phyloP scores from a whole-genome alignment of 805 yeast species.

The Debaryomyces tyrocola region DNA sequence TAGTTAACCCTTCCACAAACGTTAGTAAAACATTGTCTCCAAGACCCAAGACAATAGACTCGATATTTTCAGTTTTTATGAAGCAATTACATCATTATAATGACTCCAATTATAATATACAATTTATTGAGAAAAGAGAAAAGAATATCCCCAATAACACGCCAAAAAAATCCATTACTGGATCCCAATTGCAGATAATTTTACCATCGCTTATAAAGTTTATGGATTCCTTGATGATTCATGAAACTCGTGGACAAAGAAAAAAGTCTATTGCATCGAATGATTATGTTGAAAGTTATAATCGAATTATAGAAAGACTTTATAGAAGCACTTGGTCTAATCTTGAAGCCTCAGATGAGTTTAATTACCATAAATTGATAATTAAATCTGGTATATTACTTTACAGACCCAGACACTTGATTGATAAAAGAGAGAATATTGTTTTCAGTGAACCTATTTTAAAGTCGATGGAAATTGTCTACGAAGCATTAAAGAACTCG shows the following conservation, averaged over 20 bases:
- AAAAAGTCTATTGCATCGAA: slow-evolving; percentile 16
- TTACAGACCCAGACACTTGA: slow-evolving; percentile 24
- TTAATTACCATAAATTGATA: slow-evolving; percentile 24
- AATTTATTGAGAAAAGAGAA: slow-evolving; percentile 10
- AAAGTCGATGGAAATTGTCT: slow-evolving; percentile 24
- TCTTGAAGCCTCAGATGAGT: slow-evolving; percentile 9
- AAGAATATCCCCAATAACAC: slow-evolving; percentile 20
- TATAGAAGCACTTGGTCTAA: slow-evolving; percentile 26
- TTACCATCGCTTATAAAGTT: slow-evolving; percentile 21
- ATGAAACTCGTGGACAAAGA: slow-evolving; percentile 4
- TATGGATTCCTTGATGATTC: slow-evolving; percentile 19
- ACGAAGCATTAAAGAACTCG: slow-evolving; percentile 16
- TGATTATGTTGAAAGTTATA: slow-evolving; percentile 22
- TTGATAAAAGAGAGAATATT: slow-evolving; percentile 17
- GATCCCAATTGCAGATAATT: slow-evolving; percentile 20
- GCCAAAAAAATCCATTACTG: slow-evolving; percentile 24
- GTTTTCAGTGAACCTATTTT: slow-evolving; percentile 15
- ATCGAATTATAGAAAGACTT: slow-evolving; percentile 23
- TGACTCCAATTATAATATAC: slow-evolving; percentile 25
- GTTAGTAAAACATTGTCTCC: slow-evolving; percentile 16
- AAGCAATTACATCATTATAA: slow-evolving; percentile 27
- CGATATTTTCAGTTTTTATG: slow-evolving; percentile 27
- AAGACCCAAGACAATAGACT: slow-evolving; percentile 28
- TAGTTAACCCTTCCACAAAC: slow-evolving; percentile 18
- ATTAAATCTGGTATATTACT: slow-evolving; percentile 28